Evolutionary conservation across 331 rosid species (phyloP).

Genomic region (Malus hybrid): DNA sequence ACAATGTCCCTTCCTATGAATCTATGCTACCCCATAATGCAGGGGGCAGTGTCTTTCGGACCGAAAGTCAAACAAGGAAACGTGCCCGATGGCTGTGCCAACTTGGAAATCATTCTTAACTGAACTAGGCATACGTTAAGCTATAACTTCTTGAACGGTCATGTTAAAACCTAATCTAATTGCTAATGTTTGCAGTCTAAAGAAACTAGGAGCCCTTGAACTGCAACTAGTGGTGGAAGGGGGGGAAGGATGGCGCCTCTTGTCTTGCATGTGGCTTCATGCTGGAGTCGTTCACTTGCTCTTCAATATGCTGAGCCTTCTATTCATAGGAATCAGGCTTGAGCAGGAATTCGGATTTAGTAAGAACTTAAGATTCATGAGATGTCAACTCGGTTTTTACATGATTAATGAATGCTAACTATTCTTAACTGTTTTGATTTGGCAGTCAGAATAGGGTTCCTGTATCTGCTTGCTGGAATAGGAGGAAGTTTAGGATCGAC

Average conservation of each 20-base stretch:
- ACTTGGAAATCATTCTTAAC: background rate
- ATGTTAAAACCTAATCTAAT: background rate
- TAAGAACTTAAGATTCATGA: slow-evolving; percentile 20
- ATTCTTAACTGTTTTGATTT: slow-evolving; percentile 10
- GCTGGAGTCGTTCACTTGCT: slow-evolving; percentile 80
- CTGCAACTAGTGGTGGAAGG: slow-evolving; percentile 30
- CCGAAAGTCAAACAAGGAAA: background rate
- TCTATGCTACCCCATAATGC: too few species aligned
- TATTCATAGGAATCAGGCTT: slow-evolving; percentile 64
- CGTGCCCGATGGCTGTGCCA: background rate
- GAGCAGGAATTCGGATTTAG: slow-evolving; percentile 88
- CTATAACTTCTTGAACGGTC: background rate
- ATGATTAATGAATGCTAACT: background rate
- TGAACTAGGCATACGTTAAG: background rate
- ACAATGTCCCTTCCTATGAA: background rate
- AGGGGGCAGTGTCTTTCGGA: background rate
- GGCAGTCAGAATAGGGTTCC: slow-evolving; percentile 64
- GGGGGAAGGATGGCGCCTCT: slow-evolving; percentile 66
- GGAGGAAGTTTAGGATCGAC: slow-evolving; percentile 72
- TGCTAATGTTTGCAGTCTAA: slow-evolving; percentile 39
- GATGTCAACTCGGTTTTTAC: background rate
- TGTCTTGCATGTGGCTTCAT: slow-evolving; percentile 90
- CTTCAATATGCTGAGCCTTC: slow-evolving; percentile 72
- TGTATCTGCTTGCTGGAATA: slow-evolving; percentile 62
- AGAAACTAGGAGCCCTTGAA: slow-evolving; percentile 57